Base-by-base conservation (phyloP, 805 yeast genomes). In the Metschnikowia chrysomelidarum region DNA sequence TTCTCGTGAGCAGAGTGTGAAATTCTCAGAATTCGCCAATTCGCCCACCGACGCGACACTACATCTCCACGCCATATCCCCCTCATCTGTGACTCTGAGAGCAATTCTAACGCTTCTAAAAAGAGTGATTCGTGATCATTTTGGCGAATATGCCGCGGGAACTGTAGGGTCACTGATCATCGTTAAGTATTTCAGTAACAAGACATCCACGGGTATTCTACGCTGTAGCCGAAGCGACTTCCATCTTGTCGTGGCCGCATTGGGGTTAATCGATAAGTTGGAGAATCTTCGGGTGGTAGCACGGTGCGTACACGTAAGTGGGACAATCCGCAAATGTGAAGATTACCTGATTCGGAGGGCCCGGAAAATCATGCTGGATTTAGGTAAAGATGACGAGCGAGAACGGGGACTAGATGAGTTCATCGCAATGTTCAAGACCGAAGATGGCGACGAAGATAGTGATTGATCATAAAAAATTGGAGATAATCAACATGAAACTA, bases 281-380 rank as follows among this genome's bases (percentile, higher is more conserved):
- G 78, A 70, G 12, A 77, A 72, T 15, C 52, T 53, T 19, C 60
- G 62, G 5, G 73, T 78, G 4, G 70, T 82, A 8, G 57, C 88
- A 11, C 68, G 80, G 36, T 80, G 85, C 19, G 61, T 74, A 4
- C 83, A 82, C 38, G 78, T 86, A 0, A 81, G 95, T 51, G 98
- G 96, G 0, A 87, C 96, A 0, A 88, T 89, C 20, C 81, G 80
- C 54, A 87, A 86, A 53, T 76, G 94, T 45, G 95, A 89, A 54
- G 73, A 78, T 45, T 75, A 69, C 39, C 82, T 88, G 0, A 77
- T 86, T 9, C 43, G 44, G 19, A 57, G 69, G 36, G 66, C 76
- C 52, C 65, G 69, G 33, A 59, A 64, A 27, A 43, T 60, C 27
- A 60, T 73, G 52, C 44, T 32, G 8, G 41, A 38, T 14, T 27